Evolutionary conservation across 805 yeast species (phyloP), one percentile per base, ranked within the genome.

Genomic region (Alloascoidea hylecoeti): DNA sequence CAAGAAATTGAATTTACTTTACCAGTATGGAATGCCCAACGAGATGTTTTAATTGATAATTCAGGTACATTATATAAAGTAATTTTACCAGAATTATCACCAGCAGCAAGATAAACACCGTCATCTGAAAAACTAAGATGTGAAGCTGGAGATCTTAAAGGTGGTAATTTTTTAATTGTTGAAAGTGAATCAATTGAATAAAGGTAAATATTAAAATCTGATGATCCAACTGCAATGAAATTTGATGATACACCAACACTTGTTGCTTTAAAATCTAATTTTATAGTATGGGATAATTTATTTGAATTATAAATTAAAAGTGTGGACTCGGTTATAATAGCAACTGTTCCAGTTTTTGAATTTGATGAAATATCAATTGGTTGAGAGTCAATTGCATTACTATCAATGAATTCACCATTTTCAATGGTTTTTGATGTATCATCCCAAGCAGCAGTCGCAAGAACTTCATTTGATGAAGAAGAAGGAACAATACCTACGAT

Each of bases 11-110:
- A 70, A 41, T 73, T 75, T 44, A 92, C 79, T 39, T 71, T 75
- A 40, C 95, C 78, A 2, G 88, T 82, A 55, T 92, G 96, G 75
- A 84, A 89, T 0, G 94, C 78, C 99, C 99, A 92, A 53, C 96
- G 72, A 0, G 94, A 74, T 2, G 97, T 85, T 28, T 76, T 68
- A 4, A 83, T 60, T 2, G 68, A 46, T 37, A 63, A 70, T 32
- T 74, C 75, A 2, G 53, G 55, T 4, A 75, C 53, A 44, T 73
- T 67, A 57, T 73, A 85, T 28, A 88, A 64, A n/a, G 78, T 58
- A 45, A 86, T 84, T 55, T 89, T 92, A 23, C 98, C 98, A 38
- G 79, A 65, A 3, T 67, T 66, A 49, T 88, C 96, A 38, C 96
- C 96, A 17, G 79, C 81, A 1, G 97, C 97, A 14, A 80, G 64